Conservation (phyloP, 768 basidiomycete genomes). For the Hypholoma fasciculare region DNA sequence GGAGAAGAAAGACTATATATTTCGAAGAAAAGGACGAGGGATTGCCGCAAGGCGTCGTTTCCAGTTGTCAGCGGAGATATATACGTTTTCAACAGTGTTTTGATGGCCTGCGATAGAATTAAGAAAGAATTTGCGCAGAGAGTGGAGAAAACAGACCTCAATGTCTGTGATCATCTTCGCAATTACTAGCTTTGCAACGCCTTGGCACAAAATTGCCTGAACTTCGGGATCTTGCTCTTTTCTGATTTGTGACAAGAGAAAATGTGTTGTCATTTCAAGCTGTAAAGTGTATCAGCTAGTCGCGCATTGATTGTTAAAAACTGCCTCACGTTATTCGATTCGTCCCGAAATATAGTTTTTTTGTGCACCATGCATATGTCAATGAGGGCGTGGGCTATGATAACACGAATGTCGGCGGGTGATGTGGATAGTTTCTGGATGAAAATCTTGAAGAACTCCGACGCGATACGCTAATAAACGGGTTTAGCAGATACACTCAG, state of each 20-base stretch:
- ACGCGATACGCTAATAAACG: slow-evolving; percentile 27
- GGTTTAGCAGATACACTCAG: neutral
- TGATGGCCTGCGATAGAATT: slow-evolving; percentile 44
- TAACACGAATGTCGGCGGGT: slow-evolving; percentile 64
- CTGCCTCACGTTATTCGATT: slow-evolving; percentile 22
- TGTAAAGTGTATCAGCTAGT: slow-evolving; percentile 1
- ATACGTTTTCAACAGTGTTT: slow-evolving; percentile 50
- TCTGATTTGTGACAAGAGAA: slow-evolving; percentile 37
- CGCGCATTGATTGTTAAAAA: neutral
- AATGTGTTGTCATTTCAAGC: slow-evolving; percentile 20
- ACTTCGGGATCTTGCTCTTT: slow-evolving; percentile 55
- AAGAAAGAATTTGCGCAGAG: neutral
- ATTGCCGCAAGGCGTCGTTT: slow-evolving; percentile 86
- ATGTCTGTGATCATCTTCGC: slow-evolving; percentile 75
- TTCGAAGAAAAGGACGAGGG: slow-evolving; percentile 83
- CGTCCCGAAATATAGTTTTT: slow-evolving; percentile 44
- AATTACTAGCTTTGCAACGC: slow-evolving; percentile 84
- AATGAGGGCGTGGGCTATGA: slow-evolving; percentile 78
- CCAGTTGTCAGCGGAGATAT: slow-evolving; percentile 78
- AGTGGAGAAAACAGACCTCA: slow-evolving; percentile 43
- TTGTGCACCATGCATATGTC: slow-evolving; percentile 89
- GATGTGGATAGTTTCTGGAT: slow-evolving; percentile 57
- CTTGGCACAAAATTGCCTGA: slow-evolving; percentile 72
- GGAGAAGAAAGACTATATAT: slow-evolving; percentile 75
- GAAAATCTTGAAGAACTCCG: slow-evolving; percentile 59